phyloP scores from a whole-genome alignment of 2,329 filamentous ascomycete species.

The Arthrinium puccinioides region DNA sequence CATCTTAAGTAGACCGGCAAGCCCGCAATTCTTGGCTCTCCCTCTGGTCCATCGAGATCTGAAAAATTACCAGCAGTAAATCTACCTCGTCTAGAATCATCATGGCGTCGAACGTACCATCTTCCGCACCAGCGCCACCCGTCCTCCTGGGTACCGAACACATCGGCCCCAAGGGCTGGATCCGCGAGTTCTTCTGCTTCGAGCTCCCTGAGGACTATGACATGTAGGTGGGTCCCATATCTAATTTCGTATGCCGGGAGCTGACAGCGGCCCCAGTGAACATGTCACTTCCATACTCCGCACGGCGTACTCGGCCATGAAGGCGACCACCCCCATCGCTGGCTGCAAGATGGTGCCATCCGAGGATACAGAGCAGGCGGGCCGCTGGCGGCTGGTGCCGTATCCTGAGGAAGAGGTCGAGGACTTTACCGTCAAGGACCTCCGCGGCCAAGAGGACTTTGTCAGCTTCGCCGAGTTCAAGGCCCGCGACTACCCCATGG shows the following conservation, averaged over 20 bases:
- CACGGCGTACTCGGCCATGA: conserved; percentile 3
- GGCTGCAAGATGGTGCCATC: conserved; percentile 3
- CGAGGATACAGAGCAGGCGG: neutral
- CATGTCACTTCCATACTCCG: conserved; percentile 3
- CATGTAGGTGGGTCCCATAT: neutral
- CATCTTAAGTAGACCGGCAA: too few species aligned
- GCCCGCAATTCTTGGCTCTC: too few species aligned
- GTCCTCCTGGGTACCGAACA: conserved; percentile 4
- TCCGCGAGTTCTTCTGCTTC: conserved; percentile 3
- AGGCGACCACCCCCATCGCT: conserved; percentile 3
- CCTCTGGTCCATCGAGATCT: too few species aligned
- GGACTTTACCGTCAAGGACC: conserved; percentile 4
- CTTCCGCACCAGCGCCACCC: too few species aligned
- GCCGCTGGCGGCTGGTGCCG: conserved; percentile 1
- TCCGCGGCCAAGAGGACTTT: neutral
- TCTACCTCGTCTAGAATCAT: too few species aligned
- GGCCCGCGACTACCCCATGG: conserved; percentile 16
- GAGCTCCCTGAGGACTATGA: conserved; percentile 5
- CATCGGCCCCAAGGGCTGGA: conserved; percentile 7
- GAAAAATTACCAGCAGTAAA: too few species aligned
- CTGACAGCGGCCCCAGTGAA: neutral
- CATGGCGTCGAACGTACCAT: too few species aligned
- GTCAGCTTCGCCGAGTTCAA: conserved; percentile 17
- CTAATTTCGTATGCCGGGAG: neutral
- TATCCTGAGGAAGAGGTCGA: conserved; percentile 3